Evolutionary conservation across 2,329 filamentous ascomycete genomes (phyloP), one percentile per base, ranked within the genome.

Genomic region (Hypomyces perniciosus): DNA sequence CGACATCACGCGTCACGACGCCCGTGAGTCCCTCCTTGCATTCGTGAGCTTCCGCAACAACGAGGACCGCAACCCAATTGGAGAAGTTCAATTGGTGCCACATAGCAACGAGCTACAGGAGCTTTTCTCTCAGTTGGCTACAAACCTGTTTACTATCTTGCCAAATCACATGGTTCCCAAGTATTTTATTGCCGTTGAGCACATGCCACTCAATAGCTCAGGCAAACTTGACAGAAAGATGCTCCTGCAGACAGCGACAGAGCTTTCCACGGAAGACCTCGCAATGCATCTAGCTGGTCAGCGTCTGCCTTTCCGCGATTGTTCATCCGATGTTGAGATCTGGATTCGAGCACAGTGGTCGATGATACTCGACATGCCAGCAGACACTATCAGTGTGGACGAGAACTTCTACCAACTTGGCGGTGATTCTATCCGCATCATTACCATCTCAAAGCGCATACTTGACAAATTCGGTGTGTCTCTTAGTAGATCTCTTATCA

Each of bases 401-500:
- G 49, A 51, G 12, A 47, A 51, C 20, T 52, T 52, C 34, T 52
- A 37, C 8, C 44, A 52, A 9, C 33, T 52, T 4, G 50, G 50
- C 29, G 50, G 50, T 4, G 45, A 48, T 5, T 59, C 57, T 3
- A 58, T 59, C 33, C 48, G 44, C 9, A 52, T 56, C 27, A 47
- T 59, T 5, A 56, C 48, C n/a, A 28, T 59, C 4, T 48, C 51
- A 4, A 55, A 51, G 27, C 44, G 35, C 28, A 50, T 56, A 10
- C 33, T 46, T 5, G 40, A 56, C 5, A 44, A 57, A 26, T 48
- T 53, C n/a, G 44, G 48, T 5, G 52, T 59, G 8, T 43, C 52
- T n/a, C 45, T 60, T 9, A 48, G 48, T 7, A 30, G 51, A 2
- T 54, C 57, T 6, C 43, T 56, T 20, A 49, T 58, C 46, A 60